Conservation (phyloP, 2,329 filamentous ascomycete species). For the Clonostachys byssicola region DNA sequence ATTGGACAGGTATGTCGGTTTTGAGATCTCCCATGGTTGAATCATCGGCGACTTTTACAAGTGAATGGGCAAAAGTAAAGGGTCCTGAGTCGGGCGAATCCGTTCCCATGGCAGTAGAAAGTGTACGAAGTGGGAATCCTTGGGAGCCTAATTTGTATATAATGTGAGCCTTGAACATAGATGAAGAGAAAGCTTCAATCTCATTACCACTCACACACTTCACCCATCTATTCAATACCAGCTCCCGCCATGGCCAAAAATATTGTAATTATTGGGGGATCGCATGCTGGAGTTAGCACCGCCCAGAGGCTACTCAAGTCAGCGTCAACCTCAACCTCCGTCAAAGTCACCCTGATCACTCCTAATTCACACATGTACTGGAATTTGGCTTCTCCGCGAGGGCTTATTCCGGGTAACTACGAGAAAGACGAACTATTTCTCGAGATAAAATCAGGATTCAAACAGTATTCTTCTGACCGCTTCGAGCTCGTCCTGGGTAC, state of each 20-base stretch:
- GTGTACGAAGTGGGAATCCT: too few relatives aligned
- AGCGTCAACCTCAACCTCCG: constrained; percentile 36
- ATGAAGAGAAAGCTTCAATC: too few relatives aligned
- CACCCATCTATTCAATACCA: too few relatives aligned
- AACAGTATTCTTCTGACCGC: constrained; percentile 40
- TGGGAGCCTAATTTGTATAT: too few relatives aligned
- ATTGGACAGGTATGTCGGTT: too few relatives aligned
- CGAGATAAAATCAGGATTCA: constrained; percentile 43
- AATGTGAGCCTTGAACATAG: too few relatives aligned
- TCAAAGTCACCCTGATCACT: constrained; percentile 42
- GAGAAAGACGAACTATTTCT: constrained; percentile 44
- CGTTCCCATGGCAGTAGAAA: too few relatives aligned
- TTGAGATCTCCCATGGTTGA: too few relatives aligned
- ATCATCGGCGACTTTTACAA: too few relatives aligned
- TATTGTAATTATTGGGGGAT: constrained; percentile 49
- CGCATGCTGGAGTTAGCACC: constrained; percentile 46
- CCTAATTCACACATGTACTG: constrained; percentile 56
- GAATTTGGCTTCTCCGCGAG: constrained; percentile 53
- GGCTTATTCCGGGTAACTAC: constrained; percentile 45
- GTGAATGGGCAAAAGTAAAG: too few relatives aligned
- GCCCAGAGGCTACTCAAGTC: constrained; percentile 52
- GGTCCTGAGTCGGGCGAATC: too few relatives aligned
- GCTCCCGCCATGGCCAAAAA: constrained; percentile 37
- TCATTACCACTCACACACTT: too few relatives aligned
- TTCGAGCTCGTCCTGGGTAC: constrained; percentile 49